Conservation (phyloP, 2,329 filamentous ascomycete genomes). For the Talaromyces marneffei region DNA sequence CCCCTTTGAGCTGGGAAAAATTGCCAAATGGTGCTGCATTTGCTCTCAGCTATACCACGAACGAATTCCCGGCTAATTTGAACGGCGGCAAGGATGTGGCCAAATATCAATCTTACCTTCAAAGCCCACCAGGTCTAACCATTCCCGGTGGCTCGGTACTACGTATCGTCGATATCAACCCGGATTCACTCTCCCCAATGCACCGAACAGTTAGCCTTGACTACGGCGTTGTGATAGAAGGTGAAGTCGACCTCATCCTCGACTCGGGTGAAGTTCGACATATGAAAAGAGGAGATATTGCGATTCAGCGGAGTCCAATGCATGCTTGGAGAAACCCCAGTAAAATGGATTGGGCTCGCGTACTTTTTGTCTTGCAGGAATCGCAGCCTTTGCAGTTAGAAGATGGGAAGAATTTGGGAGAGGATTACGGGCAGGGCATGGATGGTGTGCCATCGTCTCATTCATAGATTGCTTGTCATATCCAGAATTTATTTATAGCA, state of each 20-base stretch:
- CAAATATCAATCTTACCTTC: constrained; percentile 42
- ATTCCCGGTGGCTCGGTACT: constrained; percentile 41
- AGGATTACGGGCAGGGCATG: constrained; percentile 19
- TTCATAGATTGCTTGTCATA: constrained; percentile 1
- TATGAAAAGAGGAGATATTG: constrained; percentile 49
- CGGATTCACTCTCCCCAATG: constrained; percentile 35
- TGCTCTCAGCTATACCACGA: constrained; percentile 47
- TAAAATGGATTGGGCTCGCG: constrained; percentile 44
- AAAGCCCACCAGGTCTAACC: constrained; percentile 45
- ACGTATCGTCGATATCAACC: constrained; percentile 41
- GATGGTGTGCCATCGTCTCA: constrained; percentile 13
- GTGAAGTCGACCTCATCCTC: constrained; percentile 47
- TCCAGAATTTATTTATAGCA: neutral
- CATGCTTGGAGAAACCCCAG: constrained; percentile 51
- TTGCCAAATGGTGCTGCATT: constrained; percentile 40
- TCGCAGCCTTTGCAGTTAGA: constrained; percentile 15
- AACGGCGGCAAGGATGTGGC: constrained; percentile 42
- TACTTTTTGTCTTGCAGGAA: constrained; percentile 30
- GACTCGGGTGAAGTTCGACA: constrained; percentile 47
- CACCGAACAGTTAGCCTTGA: constrained; percentile 52
- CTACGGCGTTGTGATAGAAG: constrained; percentile 52
- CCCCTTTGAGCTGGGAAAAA: constrained; percentile 6
- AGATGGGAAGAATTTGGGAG: constrained; percentile 19
- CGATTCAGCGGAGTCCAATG: constrained; percentile 52
- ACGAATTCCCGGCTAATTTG: constrained; percentile 44